Percentiles rank a stretch among this genome's conserved stretches.
Evolutionary conservation across 768 basidiomycete genomes (phyloP).

Genomic region (Tubosaeta sp.): DNA sequence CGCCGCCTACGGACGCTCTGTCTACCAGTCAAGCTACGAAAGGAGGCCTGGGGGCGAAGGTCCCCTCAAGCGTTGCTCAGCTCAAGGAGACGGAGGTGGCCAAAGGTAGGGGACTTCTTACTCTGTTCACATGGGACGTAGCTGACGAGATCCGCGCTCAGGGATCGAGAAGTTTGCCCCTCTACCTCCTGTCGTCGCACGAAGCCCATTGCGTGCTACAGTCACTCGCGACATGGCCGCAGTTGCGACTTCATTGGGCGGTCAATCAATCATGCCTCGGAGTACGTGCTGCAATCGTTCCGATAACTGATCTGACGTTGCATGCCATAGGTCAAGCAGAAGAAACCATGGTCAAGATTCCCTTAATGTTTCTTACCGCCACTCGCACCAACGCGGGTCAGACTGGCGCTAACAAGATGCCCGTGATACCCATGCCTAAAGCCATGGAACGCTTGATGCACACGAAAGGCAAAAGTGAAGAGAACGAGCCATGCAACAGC

Average conservation of each 20-base stretch:
- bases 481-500: slow-evolving; percentile 9
- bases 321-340: background rate
- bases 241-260: background rate
- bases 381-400: background rate
- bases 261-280: background rate
- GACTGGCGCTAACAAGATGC: slow-evolving; percentile 7
- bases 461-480: slow-evolving; percentile 11
- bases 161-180: background rate
- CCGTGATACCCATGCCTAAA: slow-evolving; percentile 2
- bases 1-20: background rate
- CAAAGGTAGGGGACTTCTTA: slow-evolving; percentile 4
- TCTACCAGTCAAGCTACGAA: slow-evolving; percentile 3
- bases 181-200: background rate
- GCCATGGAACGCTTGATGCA: slow-evolving; percentile 1
- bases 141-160: slow-evolving; percentile 1
- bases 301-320: background rate
- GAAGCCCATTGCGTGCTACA: background rate
- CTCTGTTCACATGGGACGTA: background rate
- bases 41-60: background rate
- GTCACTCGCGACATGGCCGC: background rate
- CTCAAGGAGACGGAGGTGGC: background rate
- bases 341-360: background rate
- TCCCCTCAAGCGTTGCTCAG: background rate
- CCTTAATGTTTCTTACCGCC: slow-evolving; percentile 1
- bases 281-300: slow-evolving; percentile 3